Conservation (phyloP, 495 filamentous ascomycete genomes). For the Daldinia vernicosa region DNA sequence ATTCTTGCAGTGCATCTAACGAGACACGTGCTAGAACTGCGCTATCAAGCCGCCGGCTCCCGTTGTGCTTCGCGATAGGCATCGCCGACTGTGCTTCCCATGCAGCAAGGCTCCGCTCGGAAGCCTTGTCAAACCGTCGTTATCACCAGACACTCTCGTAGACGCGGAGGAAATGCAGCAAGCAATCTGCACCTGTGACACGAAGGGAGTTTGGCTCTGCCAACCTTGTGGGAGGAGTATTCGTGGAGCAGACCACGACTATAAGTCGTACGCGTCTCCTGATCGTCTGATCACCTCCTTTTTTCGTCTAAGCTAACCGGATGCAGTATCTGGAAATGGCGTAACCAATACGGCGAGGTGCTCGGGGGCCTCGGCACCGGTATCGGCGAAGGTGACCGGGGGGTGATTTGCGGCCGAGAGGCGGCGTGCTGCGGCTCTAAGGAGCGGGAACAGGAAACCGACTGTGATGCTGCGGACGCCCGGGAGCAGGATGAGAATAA, state of each 20-base stretch:
- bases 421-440: slow-evolving; percentile 72
- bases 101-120: slow-evolving; percentile 74
- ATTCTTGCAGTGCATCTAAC: background rate
- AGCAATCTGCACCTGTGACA: slow-evolving; percentile 72
- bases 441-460: slow-evolving; percentile 80
- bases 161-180: slow-evolving; percentile 59
- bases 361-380: slow-evolving; percentile 85
- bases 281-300: background rate
- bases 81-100: slow-evolving; percentile 78
- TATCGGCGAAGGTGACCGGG: slow-evolving; percentile 86
- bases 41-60: slow-evolving; percentile 76
- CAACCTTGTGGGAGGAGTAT: slow-evolving; percentile 77
- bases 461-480: slow-evolving; percentile 75
- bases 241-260: slow-evolving; percentile 73
- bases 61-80: slow-evolving; percentile 68
- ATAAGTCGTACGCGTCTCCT: slow-evolving; percentile 58
- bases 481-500: slow-evolving; percentile 46
- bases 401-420: slow-evolving; percentile 82
- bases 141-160: slow-evolving; percentile 41
- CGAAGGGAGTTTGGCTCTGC: slow-evolving; percentile 78
- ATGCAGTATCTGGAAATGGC: slow-evolving; percentile 82
- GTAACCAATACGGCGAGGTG: slow-evolving; percentile 80
- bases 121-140: slow-evolving; percentile 49
- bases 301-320: slow-evolving; percentile 8
- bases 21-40: slow-evolving; percentile 72